Percentiles rank a stretch among this genome's conserved stretches.
phyloP scores from a whole-genome alignment of 495 filamentous ascomycete species.

The Cenococcum geophilum region DNA sequence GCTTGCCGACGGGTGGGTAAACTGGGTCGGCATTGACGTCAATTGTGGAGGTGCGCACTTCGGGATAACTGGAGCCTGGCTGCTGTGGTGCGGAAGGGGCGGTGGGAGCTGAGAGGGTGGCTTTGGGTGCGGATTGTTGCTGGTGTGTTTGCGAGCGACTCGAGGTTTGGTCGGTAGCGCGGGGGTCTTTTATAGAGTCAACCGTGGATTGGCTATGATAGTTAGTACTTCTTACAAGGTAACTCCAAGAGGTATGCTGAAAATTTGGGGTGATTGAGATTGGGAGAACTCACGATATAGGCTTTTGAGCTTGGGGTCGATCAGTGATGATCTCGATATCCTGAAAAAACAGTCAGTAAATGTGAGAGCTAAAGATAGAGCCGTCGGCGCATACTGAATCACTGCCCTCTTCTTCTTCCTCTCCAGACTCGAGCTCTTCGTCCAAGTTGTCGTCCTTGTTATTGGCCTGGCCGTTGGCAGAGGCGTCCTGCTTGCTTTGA shows the following conservation, averaged over 20 bases:
- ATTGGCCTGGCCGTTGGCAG: slow-evolving; percentile 21
- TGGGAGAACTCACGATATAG: slow-evolving; percentile 52
- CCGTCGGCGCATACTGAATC: slow-evolving; percentile 23
- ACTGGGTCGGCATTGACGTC: slow-evolving; percentile 76
- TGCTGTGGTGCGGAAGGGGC: slow-evolving; percentile 35
- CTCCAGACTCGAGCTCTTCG: slow-evolving; percentile 53
- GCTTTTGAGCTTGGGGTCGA: slow-evolving; percentile 55
- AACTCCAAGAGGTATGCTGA: slow-evolving; percentile 34
- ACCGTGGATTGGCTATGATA: slow-evolving; percentile 4
- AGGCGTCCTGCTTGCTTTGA: slow-evolving; percentile 13
- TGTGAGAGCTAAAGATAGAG: background rate
- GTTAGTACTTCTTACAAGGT: slow-evolving; percentile 23
- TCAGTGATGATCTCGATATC: slow-evolving; percentile 96
- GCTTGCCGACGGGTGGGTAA: slow-evolving; percentile 41
- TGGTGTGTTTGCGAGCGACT: slow-evolving; percentile 1
- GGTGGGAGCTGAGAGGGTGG: slow-evolving; percentile 22
- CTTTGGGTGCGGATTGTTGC: slow-evolving; percentile 17
- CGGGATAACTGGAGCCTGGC: slow-evolving; percentile 56
- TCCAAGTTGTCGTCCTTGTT: slow-evolving; percentile 35
- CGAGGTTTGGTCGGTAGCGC: slow-evolving; percentile 10
- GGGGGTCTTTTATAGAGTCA: slow-evolving; percentile 20
- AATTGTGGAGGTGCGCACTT: slow-evolving; percentile 68
- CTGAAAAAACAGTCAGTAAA: slow-evolving; percentile 39
- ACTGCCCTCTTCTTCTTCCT: slow-evolving; percentile 66
- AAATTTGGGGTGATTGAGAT: slow-evolving; percentile 11